Base-by-base conservation (phyloP, 805 yeast genomes). In the Ogataea naganishii region DNA sequence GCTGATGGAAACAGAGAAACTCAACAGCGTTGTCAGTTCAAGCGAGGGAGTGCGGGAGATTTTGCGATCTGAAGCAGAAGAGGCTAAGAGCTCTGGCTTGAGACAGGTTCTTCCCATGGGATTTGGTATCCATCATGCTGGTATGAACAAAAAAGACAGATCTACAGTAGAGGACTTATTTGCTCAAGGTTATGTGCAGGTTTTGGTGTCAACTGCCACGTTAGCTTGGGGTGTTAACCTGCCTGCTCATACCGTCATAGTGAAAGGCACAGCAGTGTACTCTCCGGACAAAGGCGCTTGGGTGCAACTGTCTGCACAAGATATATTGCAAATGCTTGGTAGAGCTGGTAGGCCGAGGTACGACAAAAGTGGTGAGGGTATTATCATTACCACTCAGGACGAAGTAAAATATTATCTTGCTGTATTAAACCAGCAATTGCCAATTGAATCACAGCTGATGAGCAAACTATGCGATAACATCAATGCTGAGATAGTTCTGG, bases 281-380 rank as follows among this genome's bases (percentile, higher is more conserved):
- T 80, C 92, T 5, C 96, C 99, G 0, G 92, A 81, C 39, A 72
- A 71, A 38, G 95, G 96, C 32, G 58, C 71, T 6, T 89, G 97
- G 96, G 75, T 75, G 2, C 92, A 83, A 46, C 59, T 89, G n/a
- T 79, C 95, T 0, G 94, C 96, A 0, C 98, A 89, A 46, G 97
- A 92, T 56, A 80, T 89, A 22, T 54, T 89, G 7, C 98, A 89
- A 57, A 89, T 89, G 97, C 64, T 89, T n/a, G 97, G 97, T 21
- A 74, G 97, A 61, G 97, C 97, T 13, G 97, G 97, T 43, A 70
- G 98, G 55, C 98, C 98, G 0, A 66, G 96, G 31, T 92, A 80
- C 56, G 98, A 89, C 53, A 75, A 75, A 12, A 72, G 75, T 45
- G 98, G 98, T 45, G 95, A 84, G 43, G 98, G 97, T 60, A 75